Evolutionary conservation across 106 monocot genomes (phyloP), one percentile per base, ranked within the genome.

Genomic region (Platanthera guangdongensis): DNA sequence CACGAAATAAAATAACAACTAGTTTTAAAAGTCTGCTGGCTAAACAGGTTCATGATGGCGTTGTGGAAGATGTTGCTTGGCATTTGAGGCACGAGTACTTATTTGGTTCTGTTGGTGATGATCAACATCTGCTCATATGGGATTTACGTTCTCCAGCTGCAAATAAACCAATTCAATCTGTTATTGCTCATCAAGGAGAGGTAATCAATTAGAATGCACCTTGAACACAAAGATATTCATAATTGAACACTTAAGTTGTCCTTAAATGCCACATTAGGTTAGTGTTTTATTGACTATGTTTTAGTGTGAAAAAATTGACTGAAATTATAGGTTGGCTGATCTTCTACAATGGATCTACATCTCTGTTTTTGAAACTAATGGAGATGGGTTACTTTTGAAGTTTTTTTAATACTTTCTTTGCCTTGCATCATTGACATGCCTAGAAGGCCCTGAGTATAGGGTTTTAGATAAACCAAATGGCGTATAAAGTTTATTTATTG

Each of bases 41-140:
- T 51, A 60, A 39, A 21, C 78, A 97, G 97, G 86, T 87, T 47
- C 97, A 97, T 85, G 97, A 94, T 76, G 97, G 94, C 72, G 94
- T 97, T 73, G 97, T 97, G 55, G 97, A 94, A 76, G 97, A 97
- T 82, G 94, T 97, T 84, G 97, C 97, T 21, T 97, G 97, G 97
- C 97, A 97, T 75, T 82, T 94, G 74, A 89, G 91, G 78, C 94
- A 97, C 85, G 97, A 91, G 74, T 86, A 94, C 80, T 79, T 94
- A 54, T 97, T 97, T 88, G 97, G 97, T 51, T 97, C 97, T 15
- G 91, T 89, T 72, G 97, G 97, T 76, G 97, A 97, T 89, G 97
- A 97, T 73, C 91, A 84, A 28, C 84, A 89, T 77, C 73, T 97
- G 74, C 86, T 94, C 30, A 86, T 97, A 78, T 97, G 97, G 93